Conservation (phyloP, 2,329 filamentous ascomycete genomes). For the Sporothrix brunneoviolacea region DNA sequence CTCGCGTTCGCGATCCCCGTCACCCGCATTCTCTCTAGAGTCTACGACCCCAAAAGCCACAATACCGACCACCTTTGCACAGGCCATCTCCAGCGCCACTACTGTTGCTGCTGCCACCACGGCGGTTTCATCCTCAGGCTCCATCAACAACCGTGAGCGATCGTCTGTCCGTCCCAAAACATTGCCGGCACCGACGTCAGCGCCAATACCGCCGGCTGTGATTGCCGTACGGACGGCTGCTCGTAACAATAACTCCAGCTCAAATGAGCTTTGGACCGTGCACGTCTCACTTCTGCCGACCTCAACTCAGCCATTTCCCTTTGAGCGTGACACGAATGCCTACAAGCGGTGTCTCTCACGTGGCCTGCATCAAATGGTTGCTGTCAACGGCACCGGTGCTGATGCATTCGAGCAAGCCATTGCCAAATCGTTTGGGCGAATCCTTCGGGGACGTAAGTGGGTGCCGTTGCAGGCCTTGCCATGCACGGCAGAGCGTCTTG, state of each 20-base stretch:
- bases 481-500: conserved; percentile 47
- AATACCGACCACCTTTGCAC: neutral
- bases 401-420: conserved; percentile 45
- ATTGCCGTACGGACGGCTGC: neutral
- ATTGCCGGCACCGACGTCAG: neutral
- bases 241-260: conserved; percentile 17
- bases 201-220: neutral
- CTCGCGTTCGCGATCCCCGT: neutral
- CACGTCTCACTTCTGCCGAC: conserved; percentile 53
- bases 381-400: conserved; percentile 42
- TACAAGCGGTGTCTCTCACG: conserved; percentile 56
- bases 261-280: conserved; percentile 46
- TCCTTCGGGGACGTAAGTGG: conserved; percentile 47
- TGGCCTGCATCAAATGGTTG: conserved; percentile 52
- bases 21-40: conserved; percentile 4
- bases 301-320: conserved; percentile 48
- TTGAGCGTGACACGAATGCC: conserved; percentile 54
- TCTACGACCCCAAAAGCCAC: conserved; percentile 12
- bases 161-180: neutral
- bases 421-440: conserved; percentile 40
- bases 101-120: neutral
- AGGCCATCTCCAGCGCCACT: neutral
- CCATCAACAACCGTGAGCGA: neutral
- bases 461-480: conserved; percentile 52
- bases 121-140: neutral